phyloP scores from a whole-genome alignment of 345 rosid species.

The Moringa oleifera region DNA sequence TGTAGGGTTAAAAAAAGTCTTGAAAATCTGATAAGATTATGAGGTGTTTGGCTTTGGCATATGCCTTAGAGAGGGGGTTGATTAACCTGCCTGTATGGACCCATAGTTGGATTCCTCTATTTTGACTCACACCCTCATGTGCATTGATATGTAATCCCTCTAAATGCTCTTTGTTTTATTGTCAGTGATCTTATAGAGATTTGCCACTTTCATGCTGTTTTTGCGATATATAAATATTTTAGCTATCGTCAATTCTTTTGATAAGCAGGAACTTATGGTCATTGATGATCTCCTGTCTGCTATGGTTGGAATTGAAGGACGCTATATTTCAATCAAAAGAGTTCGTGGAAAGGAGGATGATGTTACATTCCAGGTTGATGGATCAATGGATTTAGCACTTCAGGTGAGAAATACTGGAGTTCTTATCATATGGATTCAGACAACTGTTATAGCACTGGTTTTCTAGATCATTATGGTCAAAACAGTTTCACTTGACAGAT shows the following conservation, averaged over 20 bases:
- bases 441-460: background rate
- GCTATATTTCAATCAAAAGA: conserved; percentile 69
- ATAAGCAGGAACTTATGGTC: conserved; percentile 74
- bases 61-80: background rate
- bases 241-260: conserved; percentile 11
- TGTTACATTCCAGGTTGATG: conserved; percentile 69
- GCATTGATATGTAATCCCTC: background rate
- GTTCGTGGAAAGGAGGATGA: conserved; percentile 53
- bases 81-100: background rate
- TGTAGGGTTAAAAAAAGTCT: background rate
- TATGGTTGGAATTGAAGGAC: conserved; percentile 93
- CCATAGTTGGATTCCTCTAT: background rate
- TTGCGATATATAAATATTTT: background rate
- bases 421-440: background rate
- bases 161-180: background rate
- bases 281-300: conserved; percentile 88
- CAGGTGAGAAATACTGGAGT: conserved; percentile 40
- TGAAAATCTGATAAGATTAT: background rate
- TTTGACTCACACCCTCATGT: background rate
- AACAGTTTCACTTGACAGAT: background rate
- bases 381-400: conserved; percentile 88
- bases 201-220: background rate
- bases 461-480: background rate
- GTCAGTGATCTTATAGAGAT: background rate
- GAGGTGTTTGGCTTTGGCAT: background rate